Percentiles rank a stretch among this genome's conserved stretches.
Evolutionary conservation across 305 asterid species (phyloP).

Genomic region (Ilex paraguariensis): DNA sequence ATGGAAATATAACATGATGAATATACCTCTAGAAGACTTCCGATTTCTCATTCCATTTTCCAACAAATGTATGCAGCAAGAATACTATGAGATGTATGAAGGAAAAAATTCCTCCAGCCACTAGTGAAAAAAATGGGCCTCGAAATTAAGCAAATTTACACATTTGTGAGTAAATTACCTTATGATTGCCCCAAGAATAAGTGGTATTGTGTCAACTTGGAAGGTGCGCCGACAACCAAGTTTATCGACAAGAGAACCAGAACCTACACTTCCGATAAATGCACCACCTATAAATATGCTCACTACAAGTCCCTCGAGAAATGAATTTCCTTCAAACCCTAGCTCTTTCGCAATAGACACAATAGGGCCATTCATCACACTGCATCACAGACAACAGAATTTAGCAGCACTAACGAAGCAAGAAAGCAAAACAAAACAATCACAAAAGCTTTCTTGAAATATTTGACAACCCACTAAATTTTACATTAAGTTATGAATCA

Average conservation of each 20-base stretch:
- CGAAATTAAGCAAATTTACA: neutral
- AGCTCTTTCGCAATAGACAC: slow-evolving; percentile 76
- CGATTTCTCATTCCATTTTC: too few relatives aligned
- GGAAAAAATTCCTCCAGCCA: too few relatives aligned
- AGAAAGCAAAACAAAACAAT: neutral
- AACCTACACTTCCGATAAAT: slow-evolving; percentile 68
- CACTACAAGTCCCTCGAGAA: slow-evolving; percentile 85
- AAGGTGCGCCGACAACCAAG: slow-evolving; percentile 77
- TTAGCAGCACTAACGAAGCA: neutral
- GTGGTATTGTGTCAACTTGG: slow-evolving; percentile 75
- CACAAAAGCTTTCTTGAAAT: neutral
- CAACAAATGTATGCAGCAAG: too few relatives aligned
- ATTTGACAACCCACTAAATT: neutral
- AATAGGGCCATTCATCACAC: slow-evolving; percentile 92
- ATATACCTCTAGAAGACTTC: too few relatives aligned
- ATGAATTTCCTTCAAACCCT: slow-evolving; percentile 73
- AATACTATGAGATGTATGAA: too few relatives aligned
- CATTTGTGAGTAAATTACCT: slow-evolving; percentile 33
- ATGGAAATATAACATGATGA: too few relatives aligned
- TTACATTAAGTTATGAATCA: neutral
- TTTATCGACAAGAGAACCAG: slow-evolving; percentile 68
- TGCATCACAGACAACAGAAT: slow-evolving; percentile 24
- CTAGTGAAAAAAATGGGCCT: too few relatives aligned
- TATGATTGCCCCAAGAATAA: slow-evolving; percentile 69
- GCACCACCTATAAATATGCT: slow-evolving; percentile 91